These are phyloP conservation scores for Ustilago curta DNA, from an alignment of 1,284 basidiomycete species.

Conservation along the genomic window DNA sequence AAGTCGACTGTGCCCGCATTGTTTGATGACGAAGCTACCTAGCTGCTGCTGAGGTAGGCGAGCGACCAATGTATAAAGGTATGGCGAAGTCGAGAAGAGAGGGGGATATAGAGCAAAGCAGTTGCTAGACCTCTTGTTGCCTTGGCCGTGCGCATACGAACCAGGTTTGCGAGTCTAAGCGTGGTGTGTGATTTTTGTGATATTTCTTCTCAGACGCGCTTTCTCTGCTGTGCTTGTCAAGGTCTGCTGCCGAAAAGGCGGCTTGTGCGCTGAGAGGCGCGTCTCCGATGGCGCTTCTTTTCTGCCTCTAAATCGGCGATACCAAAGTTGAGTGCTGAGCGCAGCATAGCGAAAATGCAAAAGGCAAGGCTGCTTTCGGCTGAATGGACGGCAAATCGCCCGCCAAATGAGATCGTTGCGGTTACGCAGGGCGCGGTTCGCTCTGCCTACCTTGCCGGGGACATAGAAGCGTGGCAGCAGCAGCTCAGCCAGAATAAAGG, in stretches of 20 bases:
- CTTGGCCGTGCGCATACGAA: background rate
- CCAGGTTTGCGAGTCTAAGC: background rate
- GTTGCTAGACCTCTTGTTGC: too few relatives aligned
- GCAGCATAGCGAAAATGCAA: background rate
- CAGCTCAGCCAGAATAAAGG: background rate
- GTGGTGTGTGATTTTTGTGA: conserved; percentile 2
- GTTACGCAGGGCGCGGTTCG: background rate
- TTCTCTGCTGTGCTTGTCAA: background rate
- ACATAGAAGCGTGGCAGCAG: background rate
- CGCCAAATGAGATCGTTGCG: too few relatives aligned
- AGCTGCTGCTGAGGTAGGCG: too few relatives aligned
- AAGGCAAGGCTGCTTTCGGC: too few relatives aligned
- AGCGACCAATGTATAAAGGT: background rate
- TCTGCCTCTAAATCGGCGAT: background rate
- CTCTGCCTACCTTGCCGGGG: background rate
- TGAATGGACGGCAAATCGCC: too few relatives aligned
- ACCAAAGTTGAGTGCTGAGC: too few relatives aligned
- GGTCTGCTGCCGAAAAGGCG: background rate
- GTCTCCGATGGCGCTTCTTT: too few relatives aligned
- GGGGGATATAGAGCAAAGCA: background rate
- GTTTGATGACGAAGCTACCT: conserved; percentile 18
- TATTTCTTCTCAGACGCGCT: conserved; percentile 3
- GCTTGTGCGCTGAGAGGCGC: conserved; percentile 1
- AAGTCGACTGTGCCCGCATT: conserved; percentile 24
- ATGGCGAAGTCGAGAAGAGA: conserved; percentile 1